Evolutionary conservation across 2,329 filamentous ascomycete genomes (phyloP).

Genomic region (Aplosporella prunicola): DNA sequence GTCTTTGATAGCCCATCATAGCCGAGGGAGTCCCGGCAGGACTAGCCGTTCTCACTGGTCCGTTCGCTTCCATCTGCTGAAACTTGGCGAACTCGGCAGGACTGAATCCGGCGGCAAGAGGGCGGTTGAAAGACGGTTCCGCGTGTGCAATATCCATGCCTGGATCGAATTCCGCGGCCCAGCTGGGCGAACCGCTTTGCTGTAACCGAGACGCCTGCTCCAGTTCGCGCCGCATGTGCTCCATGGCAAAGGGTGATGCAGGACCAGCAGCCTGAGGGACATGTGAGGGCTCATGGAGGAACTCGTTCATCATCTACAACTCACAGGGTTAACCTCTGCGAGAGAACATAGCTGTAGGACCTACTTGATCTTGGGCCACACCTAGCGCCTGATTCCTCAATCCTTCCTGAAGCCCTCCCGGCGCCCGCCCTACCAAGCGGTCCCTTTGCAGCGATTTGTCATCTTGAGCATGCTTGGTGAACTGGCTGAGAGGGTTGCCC

Average conservation of each 20-base stretch:
- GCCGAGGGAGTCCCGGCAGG: conserved; percentile 36
- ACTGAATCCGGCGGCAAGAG: conserved; percentile 49
- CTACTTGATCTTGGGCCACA: conserved; percentile 54
- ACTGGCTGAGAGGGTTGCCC: conserved; percentile 91
- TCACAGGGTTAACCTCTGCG: conserved; percentile 22
- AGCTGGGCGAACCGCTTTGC: conserved; percentile 46
- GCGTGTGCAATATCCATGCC: conserved; percentile 53
- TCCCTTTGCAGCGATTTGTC: conserved; percentile 93
- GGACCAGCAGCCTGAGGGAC: conserved; percentile 45
- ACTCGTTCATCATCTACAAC: conserved; percentile 79
- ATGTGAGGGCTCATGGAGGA: conserved; percentile 68
- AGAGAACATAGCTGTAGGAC: conserved; percentile 13
- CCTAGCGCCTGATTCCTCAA: conserved; percentile 65
- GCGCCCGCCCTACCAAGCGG: conserved; percentile 66
- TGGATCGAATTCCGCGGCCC: conserved; percentile 56
- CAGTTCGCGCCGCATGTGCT: conserved; percentile 55
- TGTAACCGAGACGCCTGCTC: conserved; percentile 42
- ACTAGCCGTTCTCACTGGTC: conserved; percentile 50
- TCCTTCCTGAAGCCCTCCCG: conserved; percentile 60
- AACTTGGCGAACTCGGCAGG: conserved; percentile 83
- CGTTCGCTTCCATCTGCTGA: conserved; percentile 59
- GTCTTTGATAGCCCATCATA: conserved; percentile 47
- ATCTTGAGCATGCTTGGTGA: conserved; percentile 93
- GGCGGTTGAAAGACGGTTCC: conserved; percentile 56
- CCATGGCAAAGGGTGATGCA: conserved; percentile 54